Evolutionary conservation across 108 stramenopile species (phyloP).

Genomic region (Schizochytrium sp.): DNA sequence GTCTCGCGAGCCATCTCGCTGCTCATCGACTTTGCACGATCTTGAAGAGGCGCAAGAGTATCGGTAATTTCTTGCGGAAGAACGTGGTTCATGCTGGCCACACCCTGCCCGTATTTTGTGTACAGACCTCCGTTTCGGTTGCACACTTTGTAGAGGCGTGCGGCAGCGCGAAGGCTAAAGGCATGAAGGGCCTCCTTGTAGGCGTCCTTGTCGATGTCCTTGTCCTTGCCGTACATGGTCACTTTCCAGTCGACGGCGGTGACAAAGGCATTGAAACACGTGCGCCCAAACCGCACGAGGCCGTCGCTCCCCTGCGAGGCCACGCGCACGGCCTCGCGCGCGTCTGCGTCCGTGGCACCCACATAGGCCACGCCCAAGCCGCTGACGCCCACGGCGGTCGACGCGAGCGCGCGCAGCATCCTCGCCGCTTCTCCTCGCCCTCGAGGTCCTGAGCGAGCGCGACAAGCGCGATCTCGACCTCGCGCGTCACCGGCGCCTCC

Average conservation of each 20-base stretch:
- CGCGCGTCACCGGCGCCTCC: no score
- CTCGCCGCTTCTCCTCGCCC: no score
- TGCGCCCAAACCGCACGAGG: neutral
- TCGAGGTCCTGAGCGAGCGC: no score
- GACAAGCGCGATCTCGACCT: no score
- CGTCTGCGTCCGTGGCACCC: neutral
- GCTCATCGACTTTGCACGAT: neutral
- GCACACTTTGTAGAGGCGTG: conserved; percentile 20
- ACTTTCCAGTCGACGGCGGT: conserved; percentile 8
- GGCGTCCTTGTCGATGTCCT: neutral
- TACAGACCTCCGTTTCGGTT: conserved; percentile 20
- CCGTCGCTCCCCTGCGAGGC: neutral
- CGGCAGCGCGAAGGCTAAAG: neutral
- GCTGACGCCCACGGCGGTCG: neutral
- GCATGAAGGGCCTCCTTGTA: neutral
- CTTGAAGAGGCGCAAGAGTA: conserved; percentile 11
- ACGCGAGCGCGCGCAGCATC: neutral
- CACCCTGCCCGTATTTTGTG: conserved; percentile 17
- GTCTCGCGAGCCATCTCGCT: neutral
- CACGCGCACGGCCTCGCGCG: neutral
- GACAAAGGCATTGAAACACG: neutral
- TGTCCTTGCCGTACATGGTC: neutral
- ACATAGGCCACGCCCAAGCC: neutral
- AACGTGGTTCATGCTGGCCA: conserved; percentile 14
- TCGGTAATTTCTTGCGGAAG: conserved; percentile 24